phyloP scores from a whole-genome alignment of 164 flowering plant species.

The Chloranthus sessilifolius region DNA sequence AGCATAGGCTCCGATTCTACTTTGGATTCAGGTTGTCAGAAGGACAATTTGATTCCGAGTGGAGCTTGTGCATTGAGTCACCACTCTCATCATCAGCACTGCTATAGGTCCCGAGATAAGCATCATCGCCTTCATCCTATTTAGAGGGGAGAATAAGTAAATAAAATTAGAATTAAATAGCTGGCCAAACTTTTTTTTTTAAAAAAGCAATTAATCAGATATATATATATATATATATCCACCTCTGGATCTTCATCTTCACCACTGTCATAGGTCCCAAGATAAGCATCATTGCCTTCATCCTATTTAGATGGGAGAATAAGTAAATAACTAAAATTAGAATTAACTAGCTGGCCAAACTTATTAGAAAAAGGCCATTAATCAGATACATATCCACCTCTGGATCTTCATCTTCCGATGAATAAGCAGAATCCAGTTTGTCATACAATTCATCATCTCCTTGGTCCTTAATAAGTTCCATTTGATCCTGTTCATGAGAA shows the following conservation, averaged over 20 bases:
- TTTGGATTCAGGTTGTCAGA: too few species aligned
- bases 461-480: conserved; percentile 48
- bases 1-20: too few species aligned
- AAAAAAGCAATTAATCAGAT: too few species aligned
- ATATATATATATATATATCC: too few species aligned
- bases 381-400: conserved; percentile 34
- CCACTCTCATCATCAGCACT: too few species aligned
- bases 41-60: too few species aligned
- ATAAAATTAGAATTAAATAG: too few species aligned
- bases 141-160: too few species aligned
- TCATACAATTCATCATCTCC: conserved; percentile 67
- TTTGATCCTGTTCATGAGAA: conserved; percentile 47
- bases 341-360: background rate
- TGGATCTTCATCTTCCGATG: conserved; percentile 57
- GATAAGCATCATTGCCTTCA: conserved; percentile 67
- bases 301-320: conserved; percentile 38
- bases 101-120: too few species aligned
- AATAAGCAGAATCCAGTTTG: conserved; percentile 60
- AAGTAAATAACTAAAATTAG: background rate
- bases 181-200: too few species aligned
- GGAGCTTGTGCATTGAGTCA: too few species aligned
- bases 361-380: background rate
- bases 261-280: conserved; percentile 37
- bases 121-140: too few species aligned
- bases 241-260: conserved; percentile 24